phyloP scores from a whole-genome alignment of 2,329 filamentous ascomycete species.

The Lithohypha guttulata region DNA sequence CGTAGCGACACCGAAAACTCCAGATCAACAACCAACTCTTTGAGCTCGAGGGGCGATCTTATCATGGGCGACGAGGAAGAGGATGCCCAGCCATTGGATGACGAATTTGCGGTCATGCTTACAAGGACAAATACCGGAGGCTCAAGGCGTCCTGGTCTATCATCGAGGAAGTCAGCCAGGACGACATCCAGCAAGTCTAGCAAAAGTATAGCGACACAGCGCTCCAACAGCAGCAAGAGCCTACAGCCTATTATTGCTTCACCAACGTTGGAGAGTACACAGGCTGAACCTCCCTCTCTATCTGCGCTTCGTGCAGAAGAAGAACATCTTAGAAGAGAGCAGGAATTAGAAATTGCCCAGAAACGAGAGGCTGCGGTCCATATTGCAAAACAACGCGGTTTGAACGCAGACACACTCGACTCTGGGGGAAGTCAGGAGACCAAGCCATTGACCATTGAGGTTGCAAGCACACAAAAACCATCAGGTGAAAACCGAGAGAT shows the following conservation, averaged over 20 bases:
- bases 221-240: slow-evolving; percentile 24
- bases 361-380: slow-evolving; percentile 46
- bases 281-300: slow-evolving; percentile 35
- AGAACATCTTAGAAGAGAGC: slow-evolving; percentile 40
- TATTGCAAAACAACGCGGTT: slow-evolving; percentile 31
- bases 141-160: slow-evolving; percentile 35
- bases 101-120: slow-evolving; percentile 79
- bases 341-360: slow-evolving; percentile 45
- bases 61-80: slow-evolving; percentile 90
- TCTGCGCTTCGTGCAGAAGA: slow-evolving; percentile 49
- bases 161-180: slow-evolving; percentile 36
- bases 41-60: slow-evolving; percentile 76
- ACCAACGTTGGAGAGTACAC: slow-evolving; percentile 7
- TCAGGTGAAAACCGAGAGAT: neutral
- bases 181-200: slow-evolving; percentile 39
- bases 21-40: slow-evolving; percentile 71
- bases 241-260: slow-evolving; percentile 9
- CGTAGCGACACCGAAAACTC: slow-evolving; percentile 72
- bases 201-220: slow-evolving; percentile 29
- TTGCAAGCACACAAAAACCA: neutral
- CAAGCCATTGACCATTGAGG: neutral
- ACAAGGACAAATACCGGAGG: slow-evolving; percentile 54
- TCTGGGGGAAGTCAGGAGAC: slow-evolving; percentile 1
- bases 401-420: neutral
- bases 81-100: slow-evolving; percentile 83